Conservation (phyloP, 352 stramenopile genomes). For the Globisporangium megalacanthum region DNA sequence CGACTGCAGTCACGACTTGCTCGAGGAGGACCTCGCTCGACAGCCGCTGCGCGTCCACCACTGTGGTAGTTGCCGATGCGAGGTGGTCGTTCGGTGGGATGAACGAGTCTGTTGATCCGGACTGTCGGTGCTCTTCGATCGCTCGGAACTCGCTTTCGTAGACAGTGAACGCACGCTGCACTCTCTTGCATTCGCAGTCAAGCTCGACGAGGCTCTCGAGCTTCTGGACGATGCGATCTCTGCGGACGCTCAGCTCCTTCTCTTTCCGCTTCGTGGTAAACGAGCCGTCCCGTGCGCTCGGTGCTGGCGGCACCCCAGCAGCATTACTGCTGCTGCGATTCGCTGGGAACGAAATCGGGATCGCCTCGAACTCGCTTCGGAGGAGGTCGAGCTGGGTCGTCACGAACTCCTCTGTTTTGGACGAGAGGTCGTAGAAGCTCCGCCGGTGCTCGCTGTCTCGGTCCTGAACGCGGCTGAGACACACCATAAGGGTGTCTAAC, state of each 20-base stretch:
- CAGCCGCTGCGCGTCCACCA: conserved; percentile 18
- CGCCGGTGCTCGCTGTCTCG: conserved; percentile 54
- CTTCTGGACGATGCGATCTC: conserved; percentile 22
- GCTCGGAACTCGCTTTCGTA: conserved; percentile 50
- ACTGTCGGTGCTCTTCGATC: conserved; percentile 14
- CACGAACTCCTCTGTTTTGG: conserved; percentile 42
- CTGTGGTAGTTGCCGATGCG: background rate
- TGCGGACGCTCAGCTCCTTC: conserved; percentile 1
- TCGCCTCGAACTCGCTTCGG: conserved; percentile 25
- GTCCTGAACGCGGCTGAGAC: conserved; percentile 50
- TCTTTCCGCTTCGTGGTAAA: conserved; percentile 1
- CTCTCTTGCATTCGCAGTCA: conserved; percentile 36
- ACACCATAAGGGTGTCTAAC: conserved; percentile 57
- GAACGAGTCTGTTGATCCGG: background rate
- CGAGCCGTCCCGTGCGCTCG: background rate
- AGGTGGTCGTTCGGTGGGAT: background rate
- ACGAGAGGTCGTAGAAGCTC: conserved; percentile 44
- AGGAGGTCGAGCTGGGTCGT: conserved; percentile 28
- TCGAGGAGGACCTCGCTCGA: conserved; percentile 42
- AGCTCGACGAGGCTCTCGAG: conserved; percentile 49
- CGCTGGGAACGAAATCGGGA: conserved; percentile 20
- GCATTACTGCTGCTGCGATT: conserved; percentile 6
- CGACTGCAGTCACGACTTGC: conserved; percentile 46
- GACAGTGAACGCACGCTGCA: conserved; percentile 27
- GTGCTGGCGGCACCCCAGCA: background rate